Evolutionary conservation across 805 yeast species (phyloP).

Genomic region (Teunomyces stri): DNA sequence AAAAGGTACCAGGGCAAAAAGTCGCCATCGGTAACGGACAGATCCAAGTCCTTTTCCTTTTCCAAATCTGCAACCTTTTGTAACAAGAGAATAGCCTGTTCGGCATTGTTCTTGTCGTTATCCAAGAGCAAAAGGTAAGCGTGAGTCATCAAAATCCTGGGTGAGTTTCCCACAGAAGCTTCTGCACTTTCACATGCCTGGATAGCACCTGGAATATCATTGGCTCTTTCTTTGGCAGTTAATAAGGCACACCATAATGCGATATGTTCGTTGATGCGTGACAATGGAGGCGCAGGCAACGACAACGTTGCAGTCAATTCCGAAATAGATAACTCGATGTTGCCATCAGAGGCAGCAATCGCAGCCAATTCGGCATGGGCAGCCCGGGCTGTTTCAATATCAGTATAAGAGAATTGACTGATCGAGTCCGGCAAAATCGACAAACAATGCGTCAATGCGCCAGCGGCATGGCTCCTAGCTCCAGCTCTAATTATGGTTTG

Average conservation of each 20-base stretch:
- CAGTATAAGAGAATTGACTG: conserved; percentile 25
- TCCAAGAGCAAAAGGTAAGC: conserved; percentile 47
- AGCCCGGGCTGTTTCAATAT: conserved; percentile 48
- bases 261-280: conserved; percentile 45
- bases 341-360: conserved; percentile 50
- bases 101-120: conserved; percentile 23
- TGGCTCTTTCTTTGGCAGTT: conserved; percentile 49
- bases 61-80: conserved; percentile 29
- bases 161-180: conserved; percentile 41
- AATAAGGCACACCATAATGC: conserved; percentile 55
- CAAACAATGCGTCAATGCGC: conserved; percentile 45
- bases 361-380: conserved; percentile 58
- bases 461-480: conserved; percentile 45
- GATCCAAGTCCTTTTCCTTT: conserved; percentile 12
- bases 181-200: conserved; percentile 50
- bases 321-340: conserved; percentile 46
- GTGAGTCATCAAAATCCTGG: conserved; percentile 46
- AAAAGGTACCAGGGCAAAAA: conserved; percentile 58
- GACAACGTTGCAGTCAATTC: conserved; percentile 52
- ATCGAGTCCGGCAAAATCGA: conserved; percentile 37
- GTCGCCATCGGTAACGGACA: conserved; percentile 34
- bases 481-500: conserved; percentile 46
- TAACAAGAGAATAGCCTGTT: conserved; percentile 35
- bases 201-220: conserved; percentile 49
- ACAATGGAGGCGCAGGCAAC: conserved; percentile 48